Percentiles rank a stretch among this genome's conserved stretches.
These are phyloP conservation scores for Cudoniella acicularis DNA, from an alignment of 495 filamentous ascomycete species.

Conservation along the genomic window DNA sequence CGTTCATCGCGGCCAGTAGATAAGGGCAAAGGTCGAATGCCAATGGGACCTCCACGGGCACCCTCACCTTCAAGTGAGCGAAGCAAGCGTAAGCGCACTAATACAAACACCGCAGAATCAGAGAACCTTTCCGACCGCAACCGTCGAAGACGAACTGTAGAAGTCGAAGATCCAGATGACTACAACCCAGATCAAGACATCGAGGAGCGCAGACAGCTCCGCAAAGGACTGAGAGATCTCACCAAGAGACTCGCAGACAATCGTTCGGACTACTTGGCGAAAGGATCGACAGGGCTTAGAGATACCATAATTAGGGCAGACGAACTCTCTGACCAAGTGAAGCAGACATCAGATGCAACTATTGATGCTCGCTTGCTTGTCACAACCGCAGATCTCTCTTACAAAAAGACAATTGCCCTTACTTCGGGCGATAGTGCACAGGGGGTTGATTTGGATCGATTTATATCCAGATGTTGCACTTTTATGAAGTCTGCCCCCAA, in stretches of 20 bases:
- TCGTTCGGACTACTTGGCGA: slow-evolving; percentile 59
- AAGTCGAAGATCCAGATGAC: slow-evolving; percentile 14
- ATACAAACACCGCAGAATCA: slow-evolving; percentile 2
- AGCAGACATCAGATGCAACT: slow-evolving; percentile 88
- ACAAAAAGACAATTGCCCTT: slow-evolving; percentile 66
- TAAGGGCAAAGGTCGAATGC: slow-evolving; percentile 20
- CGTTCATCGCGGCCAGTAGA: slow-evolving; percentile 13
- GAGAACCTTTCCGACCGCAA: slow-evolving; percentile 16
- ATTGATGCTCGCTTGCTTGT: slow-evolving; percentile 85
- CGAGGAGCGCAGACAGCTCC: slow-evolving; percentile 67
- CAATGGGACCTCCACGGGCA: slow-evolving; percentile 25
- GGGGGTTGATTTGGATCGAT: slow-evolving; percentile 88
- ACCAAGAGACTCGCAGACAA: slow-evolving; percentile 66
- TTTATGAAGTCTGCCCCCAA: slow-evolving; percentile 66
- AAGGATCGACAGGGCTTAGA: slow-evolving; percentile 56
- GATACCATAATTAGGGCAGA: slow-evolving; percentile 64
- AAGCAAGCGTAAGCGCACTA: slow-evolving; percentile 14
- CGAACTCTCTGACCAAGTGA: slow-evolving; percentile 61
- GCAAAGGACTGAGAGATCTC: slow-evolving; percentile 65
- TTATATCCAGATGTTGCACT: slow-evolving; percentile 83
- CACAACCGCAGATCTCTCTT: slow-evolving; percentile 68
- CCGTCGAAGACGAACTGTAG: slow-evolving; percentile 31
- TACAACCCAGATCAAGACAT: slow-evolving; percentile 91
- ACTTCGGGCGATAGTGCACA: slow-evolving; percentile 63
- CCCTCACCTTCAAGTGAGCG: slow-evolving; percentile 5